Evolutionary conservation across 2,329 filamentous ascomycete species (phyloP).

Genomic region (Trichoderma koningiopsis): DNA sequence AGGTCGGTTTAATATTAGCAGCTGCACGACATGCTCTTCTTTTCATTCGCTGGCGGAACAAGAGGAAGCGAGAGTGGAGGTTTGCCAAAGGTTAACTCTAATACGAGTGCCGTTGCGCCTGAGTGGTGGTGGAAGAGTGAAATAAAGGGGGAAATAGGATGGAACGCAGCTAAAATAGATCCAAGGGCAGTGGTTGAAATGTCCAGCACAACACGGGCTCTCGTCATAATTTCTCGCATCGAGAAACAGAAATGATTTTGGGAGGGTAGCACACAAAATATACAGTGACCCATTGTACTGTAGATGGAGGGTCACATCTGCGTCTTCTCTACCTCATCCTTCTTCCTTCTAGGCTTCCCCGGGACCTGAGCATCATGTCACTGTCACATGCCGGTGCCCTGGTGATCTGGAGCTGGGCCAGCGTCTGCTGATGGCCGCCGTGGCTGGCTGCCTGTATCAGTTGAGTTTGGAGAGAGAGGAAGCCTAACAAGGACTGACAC

Average conservation of each 20-base stretch:
- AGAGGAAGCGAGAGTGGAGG: constrained; percentile 24
- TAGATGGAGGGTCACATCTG: background rate
- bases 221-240: background rate
- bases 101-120: constrained; percentile 23
- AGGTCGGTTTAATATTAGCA: background rate
- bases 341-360: background rate
- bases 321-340: background rate
- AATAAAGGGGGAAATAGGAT: constrained; percentile 26
- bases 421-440: constrained; percentile 18
- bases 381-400: constrained; percentile 18
- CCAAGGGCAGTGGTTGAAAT: background rate
- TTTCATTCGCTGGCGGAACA: constrained; percentile 14
- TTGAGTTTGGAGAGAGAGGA: background rate
- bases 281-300: background rate
- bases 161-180: constrained; percentile 25
- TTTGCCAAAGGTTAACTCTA: constrained; percentile 22
- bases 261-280: background rate
- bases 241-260: background rate
- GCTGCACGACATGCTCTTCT: background rate
- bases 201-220: background rate
- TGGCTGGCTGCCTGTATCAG: constrained; percentile 11
- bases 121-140: constrained; percentile 15
- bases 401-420: background rate
- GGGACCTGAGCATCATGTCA: background rate
- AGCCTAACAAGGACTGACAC: background rate